These are phyloP conservation scores for Xylariaceae sp. DNA, from an alignment of 2,329 filamentous ascomycete species.

Conservation along the genomic window DNA sequence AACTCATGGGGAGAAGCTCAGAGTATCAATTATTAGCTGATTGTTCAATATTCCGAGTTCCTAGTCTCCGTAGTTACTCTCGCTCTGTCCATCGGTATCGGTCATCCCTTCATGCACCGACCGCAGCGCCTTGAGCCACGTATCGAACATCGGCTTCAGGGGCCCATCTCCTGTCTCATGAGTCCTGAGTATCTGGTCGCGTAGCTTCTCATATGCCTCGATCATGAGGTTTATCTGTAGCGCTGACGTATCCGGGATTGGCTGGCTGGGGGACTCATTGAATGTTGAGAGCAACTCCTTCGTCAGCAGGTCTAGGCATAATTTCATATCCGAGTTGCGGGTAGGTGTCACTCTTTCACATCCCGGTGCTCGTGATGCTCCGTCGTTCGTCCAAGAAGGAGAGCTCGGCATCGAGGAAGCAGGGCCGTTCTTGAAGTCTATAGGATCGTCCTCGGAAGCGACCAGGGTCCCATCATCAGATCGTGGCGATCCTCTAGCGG, in stretches of 20 bases:
- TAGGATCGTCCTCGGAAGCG: slow-evolving; percentile 43
- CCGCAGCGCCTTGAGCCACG: slow-evolving; percentile 49
- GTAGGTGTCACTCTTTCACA: slow-evolving; percentile 8
- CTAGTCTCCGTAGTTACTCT: slow-evolving; percentile 35
- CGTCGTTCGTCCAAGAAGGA: slow-evolving; percentile 22
- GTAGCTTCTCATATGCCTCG: slow-evolving; percentile 53
- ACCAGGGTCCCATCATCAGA: slow-evolving; percentile 47
- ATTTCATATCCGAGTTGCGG: slow-evolving; percentile 45
- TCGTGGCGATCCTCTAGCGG: slow-evolving; percentile 32
- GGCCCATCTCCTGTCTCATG: slow-evolving; percentile 28
- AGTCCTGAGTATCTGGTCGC: slow-evolving; percentile 42
- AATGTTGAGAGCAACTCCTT: slow-evolving; percentile 45
- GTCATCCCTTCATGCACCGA: slow-evolving; percentile 42
- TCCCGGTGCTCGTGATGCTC: slow-evolving; percentile 10
- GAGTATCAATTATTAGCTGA: slow-evolving; percentile 1
- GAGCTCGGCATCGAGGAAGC: slow-evolving; percentile 37
- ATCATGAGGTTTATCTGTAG: slow-evolving; percentile 56
- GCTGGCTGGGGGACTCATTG: slow-evolving; percentile 25
- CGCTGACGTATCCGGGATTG: slow-evolving; percentile 38
- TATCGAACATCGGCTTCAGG: slow-evolving; percentile 44
- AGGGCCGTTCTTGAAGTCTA: slow-evolving; percentile 45
- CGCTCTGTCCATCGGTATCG: slow-evolving; percentile 30
- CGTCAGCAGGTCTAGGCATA: slow-evolving; percentile 48
- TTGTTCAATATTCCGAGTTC: background rate
- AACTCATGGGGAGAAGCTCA: background rate